phyloP scores from a whole-genome alignment of 371 early-diverging fungal genomes.

The Catenaria anguillulae region DNA sequence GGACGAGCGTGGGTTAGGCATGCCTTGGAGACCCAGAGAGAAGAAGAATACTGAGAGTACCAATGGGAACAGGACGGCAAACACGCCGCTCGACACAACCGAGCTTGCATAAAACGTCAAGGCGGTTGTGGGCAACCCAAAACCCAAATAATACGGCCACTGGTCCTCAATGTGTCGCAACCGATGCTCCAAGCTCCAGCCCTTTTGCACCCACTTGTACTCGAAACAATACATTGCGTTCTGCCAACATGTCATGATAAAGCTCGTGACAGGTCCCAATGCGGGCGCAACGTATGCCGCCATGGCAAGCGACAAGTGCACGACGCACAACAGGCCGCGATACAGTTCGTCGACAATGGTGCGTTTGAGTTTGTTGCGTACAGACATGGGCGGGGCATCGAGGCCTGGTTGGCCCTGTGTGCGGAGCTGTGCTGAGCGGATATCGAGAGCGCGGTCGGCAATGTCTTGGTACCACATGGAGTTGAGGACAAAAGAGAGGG shows the following conservation, averaged over 20 bases:
- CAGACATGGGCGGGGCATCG: not conserved
- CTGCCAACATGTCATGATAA: slow-evolving; percentile 14
- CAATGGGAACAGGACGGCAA: slow-evolving; percentile 25
- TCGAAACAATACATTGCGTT: slow-evolving; percentile 22
- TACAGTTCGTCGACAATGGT: slow-evolving; percentile 16
- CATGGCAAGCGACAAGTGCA: slow-evolving; percentile 12
- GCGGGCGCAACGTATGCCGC: slow-evolving; percentile 13
- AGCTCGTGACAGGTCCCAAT: slow-evolving; percentile 13
- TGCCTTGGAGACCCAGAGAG: not conserved
- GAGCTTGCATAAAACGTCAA: slow-evolving; percentile 18
- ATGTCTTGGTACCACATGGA: slow-evolving; percentile 22
- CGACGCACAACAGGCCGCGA: slow-evolving; percentile 18
- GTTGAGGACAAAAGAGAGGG: slow-evolving; percentile 17
- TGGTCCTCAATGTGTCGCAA: slow-evolving; percentile 17
- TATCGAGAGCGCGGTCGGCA: slow-evolving; percentile 16
- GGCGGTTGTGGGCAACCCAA: slow-evolving; percentile 23
- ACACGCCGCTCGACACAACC: slow-evolving; percentile 18
- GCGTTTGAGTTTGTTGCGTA: slow-evolving; percentile 12
- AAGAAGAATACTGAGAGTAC: slow-evolving; percentile 6
- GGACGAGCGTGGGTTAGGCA: not conserved
- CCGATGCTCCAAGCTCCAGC: slow-evolving; percentile 16
- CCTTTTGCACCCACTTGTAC: slow-evolving; percentile 20
- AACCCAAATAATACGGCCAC: slow-evolving; percentile 25
- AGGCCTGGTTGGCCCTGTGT: not conserved
- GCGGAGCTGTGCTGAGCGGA: slow-evolving; percentile 10